Evolutionary conservation across 2,329 filamentous ascomycete species (phyloP).

Genomic region (Cordyceps farinosa): DNA sequence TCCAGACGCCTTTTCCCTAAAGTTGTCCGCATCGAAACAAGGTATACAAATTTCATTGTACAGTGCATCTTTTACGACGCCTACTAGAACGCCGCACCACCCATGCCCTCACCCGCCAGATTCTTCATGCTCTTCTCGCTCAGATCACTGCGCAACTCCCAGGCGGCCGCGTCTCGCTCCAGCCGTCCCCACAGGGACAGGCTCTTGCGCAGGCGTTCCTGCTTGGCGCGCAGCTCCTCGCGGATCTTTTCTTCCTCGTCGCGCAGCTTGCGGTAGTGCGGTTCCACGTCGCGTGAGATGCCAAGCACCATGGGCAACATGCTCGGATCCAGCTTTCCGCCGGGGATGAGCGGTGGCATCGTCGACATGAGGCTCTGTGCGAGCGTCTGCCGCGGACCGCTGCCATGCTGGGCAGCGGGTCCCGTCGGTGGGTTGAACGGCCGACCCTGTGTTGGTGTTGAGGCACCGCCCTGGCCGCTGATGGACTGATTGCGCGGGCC

Average conservation of each 20-base stretch:
- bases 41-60: not conserved
- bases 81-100: conserved; percentile 51
- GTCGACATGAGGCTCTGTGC: conserved; percentile 51
- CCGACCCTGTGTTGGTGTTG: conserved; percentile 40
- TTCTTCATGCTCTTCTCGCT: conserved; percentile 56
- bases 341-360: conserved; percentile 50
- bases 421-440: conserved; percentile 58
- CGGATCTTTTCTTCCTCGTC: conserved; percentile 58
- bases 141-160: conserved; percentile 54
- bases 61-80: not conserved
- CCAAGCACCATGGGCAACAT: conserved; percentile 43
- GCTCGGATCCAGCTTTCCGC: conserved; percentile 51
- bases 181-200: conserved; percentile 52
- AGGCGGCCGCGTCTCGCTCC: conserved; percentile 51
- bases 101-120: conserved; percentile 52
- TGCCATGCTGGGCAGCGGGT: conserved; percentile 41
- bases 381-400: conserved; percentile 40
- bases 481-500: conserved; percentile 41
- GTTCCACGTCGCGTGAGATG: conserved; percentile 51
- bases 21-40: not conserved
- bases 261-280: conserved; percentile 50
- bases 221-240: conserved; percentile 49
- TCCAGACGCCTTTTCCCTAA: not conserved
- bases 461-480: conserved; percentile 24
- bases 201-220: conserved; percentile 52